Base-by-base conservation (phyloP, 495 filamentous ascomycete species). In the Symbiotaphrina buchneri region DNA sequence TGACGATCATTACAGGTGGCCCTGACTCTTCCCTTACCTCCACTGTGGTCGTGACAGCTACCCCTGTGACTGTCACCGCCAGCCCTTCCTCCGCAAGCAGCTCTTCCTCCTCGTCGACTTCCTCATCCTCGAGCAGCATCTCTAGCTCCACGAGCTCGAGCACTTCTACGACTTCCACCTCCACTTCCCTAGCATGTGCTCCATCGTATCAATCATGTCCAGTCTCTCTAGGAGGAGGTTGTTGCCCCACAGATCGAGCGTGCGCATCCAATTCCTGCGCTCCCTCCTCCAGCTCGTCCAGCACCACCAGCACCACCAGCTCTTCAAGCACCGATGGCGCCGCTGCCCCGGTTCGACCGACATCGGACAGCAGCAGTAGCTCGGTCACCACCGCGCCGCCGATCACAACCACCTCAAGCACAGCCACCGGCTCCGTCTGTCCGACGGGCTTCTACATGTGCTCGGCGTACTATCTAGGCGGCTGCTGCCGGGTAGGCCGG, bases 401-500 rank as follows among this genome's bases (percentile, higher is more conserved):
- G 17, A 48, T 42, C 7, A 47, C 42, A 6, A 62, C 53, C 24
- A 41, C 43, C 7, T 25, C 22, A 38, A 34, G 34, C 18, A 42
- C 39, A 3, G 32, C 41, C 17, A 52, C 49, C n/a, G 52, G 45
- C 32, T 47, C 59, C 15, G 50, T 58, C 33, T 78, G 73, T 40
- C 76, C 82, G 10, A 65, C 68, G 0, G 71, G 77, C 1, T 79
- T 78, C 55, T 87, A 87, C 51, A 63, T 68, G 31, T 73, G 76
- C 45, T 63, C 58, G 28, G 64, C 65, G 1, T 59, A 63, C 30
- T 68, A 76, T 34, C 60, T 66, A 2, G 70, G 69, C 27, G 77
- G 77, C 3, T 87, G 79, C 51, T 87, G 79, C 49, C 74, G 71
- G 16, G 77, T 77, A 4, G 83, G 80, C 1, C 65, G 83, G 18